These are phyloP conservation scores for Leptosphaerulina australis DNA, from an alignment of 2,329 filamentous ascomycete species.

Conservation along the genomic window DNA sequence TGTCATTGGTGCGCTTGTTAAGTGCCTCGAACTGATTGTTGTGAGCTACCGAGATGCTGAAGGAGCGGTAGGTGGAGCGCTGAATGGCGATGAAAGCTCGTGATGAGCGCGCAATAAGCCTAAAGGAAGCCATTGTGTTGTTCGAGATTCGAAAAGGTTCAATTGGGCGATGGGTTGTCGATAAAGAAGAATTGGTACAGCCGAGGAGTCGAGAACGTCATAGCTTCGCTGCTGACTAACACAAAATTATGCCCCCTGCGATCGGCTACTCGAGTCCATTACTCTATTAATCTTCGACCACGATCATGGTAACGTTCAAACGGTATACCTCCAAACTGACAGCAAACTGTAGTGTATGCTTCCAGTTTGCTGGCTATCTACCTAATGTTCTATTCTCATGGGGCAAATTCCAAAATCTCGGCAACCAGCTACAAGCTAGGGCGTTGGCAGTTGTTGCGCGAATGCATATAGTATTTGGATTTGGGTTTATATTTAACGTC, in stretches of 20 bases:
- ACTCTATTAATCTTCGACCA: conserved; percentile 4
- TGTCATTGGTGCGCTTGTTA: conserved; percentile 60
- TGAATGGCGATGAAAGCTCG: conserved; percentile 49
- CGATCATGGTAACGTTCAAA: background rate
- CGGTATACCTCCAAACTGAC: no score
- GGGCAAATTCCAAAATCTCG: no score
- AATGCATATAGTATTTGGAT: no score
- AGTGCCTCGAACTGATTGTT: conserved; percentile 49
- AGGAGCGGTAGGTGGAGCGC: conserved; percentile 44
- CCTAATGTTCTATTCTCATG: no score
- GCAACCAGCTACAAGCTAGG: no score
- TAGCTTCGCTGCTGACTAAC: conserved; percentile 26
- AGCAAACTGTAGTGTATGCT: no score
- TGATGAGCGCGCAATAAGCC: conserved; percentile 54
- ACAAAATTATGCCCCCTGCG: conserved; percentile 13
- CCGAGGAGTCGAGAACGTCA: conserved; percentile 35
- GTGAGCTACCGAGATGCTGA: conserved; percentile 48
- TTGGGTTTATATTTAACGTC: no score
- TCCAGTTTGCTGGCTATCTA: no score
- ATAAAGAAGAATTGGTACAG: conserved; percentile 20
- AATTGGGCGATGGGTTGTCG: conserved; percentile 25
- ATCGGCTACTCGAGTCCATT: conserved; percentile 29
- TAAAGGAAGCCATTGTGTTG: conserved; percentile 54
- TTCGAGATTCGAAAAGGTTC: conserved; percentile 1
- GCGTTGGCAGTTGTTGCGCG: no score